These are phyloP conservation scores for Picochlorum sp. DNA, from an alignment of 139 green algal species.

Conservation along the genomic window DNA sequence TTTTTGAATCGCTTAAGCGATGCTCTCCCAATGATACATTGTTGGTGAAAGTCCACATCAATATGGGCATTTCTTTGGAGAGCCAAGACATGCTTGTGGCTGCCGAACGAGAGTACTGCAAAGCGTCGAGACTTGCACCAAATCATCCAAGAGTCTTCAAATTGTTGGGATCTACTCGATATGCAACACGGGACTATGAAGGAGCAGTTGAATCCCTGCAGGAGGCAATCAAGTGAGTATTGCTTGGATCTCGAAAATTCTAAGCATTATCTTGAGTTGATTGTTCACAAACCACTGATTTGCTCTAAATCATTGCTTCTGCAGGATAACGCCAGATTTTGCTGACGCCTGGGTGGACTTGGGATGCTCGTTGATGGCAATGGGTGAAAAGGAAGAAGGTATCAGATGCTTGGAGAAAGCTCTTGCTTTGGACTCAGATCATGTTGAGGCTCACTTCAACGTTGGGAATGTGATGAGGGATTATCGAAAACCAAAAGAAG, in stretches of 20 bases:
- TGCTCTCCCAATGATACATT: slow-evolving; percentile 5
- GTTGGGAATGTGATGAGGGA: background rate
- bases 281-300: background rate
- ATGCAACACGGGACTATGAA: slow-evolving; percentile 41
- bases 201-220: slow-evolving; percentile 39
- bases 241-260: background rate
- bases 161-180: slow-evolving; percentile 48
- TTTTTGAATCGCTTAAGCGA: background rate
- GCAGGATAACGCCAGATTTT: background rate
- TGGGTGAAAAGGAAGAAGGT: background rate
- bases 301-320: background rate
- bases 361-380: background rate
- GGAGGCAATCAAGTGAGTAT: slow-evolving; percentile 20
- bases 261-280: background rate
- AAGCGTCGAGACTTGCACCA: slow-evolving; percentile 33
- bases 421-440: background rate
- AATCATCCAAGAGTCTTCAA: slow-evolving; percentile 47
- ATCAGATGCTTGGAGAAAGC: background rate
- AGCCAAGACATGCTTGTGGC: slow-evolving; percentile 38
- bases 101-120: background rate
- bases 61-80: slow-evolving; percentile 60
- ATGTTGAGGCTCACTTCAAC: slow-evolving; percentile 11
- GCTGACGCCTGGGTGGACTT: slow-evolving; percentile 3
- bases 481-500: background rate
- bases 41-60: slow-evolving; percentile 48